phyloP scores from a whole-genome alignment of 1,284 basidiomycete genomes.

The Ceratobasidium sp. region DNA sequence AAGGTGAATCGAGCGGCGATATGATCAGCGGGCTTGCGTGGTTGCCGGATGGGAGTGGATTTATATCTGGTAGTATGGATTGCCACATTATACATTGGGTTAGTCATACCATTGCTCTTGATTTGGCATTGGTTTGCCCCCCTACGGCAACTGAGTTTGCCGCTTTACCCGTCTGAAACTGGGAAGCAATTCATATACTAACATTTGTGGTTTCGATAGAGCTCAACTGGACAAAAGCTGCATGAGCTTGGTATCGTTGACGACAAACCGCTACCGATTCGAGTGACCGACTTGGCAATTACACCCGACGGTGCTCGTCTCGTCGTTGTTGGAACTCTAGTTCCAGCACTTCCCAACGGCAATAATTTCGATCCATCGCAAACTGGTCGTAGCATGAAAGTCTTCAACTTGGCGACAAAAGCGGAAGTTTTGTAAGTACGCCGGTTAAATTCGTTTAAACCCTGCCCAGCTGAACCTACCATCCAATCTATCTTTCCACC shows the following conservation, averaged over 20 bases:
- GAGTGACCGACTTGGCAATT: constrained; percentile 87
- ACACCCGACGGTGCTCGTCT: constrained; percentile 86
- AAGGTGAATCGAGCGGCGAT: constrained; percentile 72
- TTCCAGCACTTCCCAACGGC: constrained; percentile 47
- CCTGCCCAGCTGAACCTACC: constrained; percentile 30
- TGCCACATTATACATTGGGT: constrained; percentile 91
- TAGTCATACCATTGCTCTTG: constrained; percentile 49
- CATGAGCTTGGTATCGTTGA: constrained; percentile 28
- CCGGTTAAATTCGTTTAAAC: constrained; percentile 35
- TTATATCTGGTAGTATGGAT: constrained; percentile 92
- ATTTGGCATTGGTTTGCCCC: not conserved
- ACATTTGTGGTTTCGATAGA: constrained; percentile 8
- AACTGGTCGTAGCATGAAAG: constrained; percentile 54
- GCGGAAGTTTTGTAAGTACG: constrained; percentile 52
- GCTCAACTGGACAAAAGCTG: constrained; percentile 35
- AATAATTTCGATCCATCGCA: constrained; percentile 35
- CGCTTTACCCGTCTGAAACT: not conserved
- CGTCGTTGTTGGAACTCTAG: constrained; percentile 82
- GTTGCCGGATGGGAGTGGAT: constrained; percentile 88
- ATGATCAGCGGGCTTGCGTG: constrained; percentile 88
- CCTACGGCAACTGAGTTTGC: not conserved
- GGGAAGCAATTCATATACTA: not conserved
- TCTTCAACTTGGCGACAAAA: constrained; percentile 73
- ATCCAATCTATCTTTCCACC: not conserved
- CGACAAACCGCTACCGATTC: constrained; percentile 71